Base-by-base conservation (phyloP, 2,329 filamentous ascomycete species). In the Cephalotrichum gorgonifer region DNA sequence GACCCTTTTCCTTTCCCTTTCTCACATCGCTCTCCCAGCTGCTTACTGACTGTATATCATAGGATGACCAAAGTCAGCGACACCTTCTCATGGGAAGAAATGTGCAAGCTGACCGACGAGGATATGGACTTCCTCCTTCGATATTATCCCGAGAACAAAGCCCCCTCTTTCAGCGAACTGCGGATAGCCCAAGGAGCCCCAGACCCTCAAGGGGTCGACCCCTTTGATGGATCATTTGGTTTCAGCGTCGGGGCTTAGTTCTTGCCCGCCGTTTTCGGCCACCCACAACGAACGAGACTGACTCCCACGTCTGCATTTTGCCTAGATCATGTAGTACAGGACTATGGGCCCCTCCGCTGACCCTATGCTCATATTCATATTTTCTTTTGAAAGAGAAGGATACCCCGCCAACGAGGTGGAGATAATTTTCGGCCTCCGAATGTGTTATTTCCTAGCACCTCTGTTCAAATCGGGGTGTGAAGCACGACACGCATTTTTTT, bases 1-100 rank as follows among this genome's bases (percentile, higher is more conserved):
- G 4, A 7, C 33, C 23, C 15, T 23, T 14, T 44, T 46, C 9
- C 15, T 41, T 31, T 12, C 22, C 30, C 3, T 52, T 41, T 17
- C 14, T 27, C 9, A 3, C 33, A 26, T 30, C 25, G 4, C 17
- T n/a, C n/a, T n/a, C n/a, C n/a, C 15, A 6, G 15, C 9, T 33
- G 27, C 35, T 39, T 26, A 30, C 49, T 48, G 20, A 53, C 55
- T 49, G 51, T 54, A n/a, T 44, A 17, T 11, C 20, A 6, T 54
- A 88, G 86, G 89, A 97, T 97, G 86, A 88, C 83, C 44, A 84
- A 80, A 54, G 87, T 97, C 31, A 96, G 90, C 68, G 88, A 96
- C 57, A 75, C 81, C 31, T 96, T 91, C 74, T 83, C 76, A 48
- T 79, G 94, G 63, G 84, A 94, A 53, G 86, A 96, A 53, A 78